Evolutionary conservation across 345 rosid species (phyloP).

Genomic region (Rubroshorea leprosula): DNA sequence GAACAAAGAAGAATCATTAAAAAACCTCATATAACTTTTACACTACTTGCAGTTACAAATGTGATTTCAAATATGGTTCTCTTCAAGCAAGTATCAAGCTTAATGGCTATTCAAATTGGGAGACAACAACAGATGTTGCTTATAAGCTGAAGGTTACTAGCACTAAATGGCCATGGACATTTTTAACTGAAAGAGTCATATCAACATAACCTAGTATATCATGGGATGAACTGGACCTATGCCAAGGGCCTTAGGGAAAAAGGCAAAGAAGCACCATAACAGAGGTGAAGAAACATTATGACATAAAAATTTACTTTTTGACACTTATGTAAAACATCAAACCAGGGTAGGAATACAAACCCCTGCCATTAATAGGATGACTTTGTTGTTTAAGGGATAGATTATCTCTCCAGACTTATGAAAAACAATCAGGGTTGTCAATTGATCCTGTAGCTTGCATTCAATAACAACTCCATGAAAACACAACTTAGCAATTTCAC

Average conservation of each 20-base stretch:
- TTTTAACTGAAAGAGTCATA: not conserved
- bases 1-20: not conserved
- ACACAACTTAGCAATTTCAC: slow-evolving; percentile 46
- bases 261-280: not conserved
- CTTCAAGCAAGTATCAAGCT: not conserved
- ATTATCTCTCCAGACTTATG: slow-evolving; percentile 46
- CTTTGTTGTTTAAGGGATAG: slow-evolving; percentile 44
- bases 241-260: not conserved
- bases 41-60: not conserved
- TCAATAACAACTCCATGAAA: slow-evolving; percentile 49
- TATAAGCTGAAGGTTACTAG: not conserved
- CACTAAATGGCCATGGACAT: not conserved
- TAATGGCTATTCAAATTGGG: not conserved
- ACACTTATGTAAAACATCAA: not conserved
- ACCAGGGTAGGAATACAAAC: slow-evolving; percentile 33
- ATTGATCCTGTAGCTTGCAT: slow-evolving; percentile 61
- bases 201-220: not conserved
- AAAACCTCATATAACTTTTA: not conserved
- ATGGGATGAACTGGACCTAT: no score
- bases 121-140: not conserved
- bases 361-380: slow-evolving; percentile 44
- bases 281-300: not conserved
- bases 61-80: not conserved
- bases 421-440: slow-evolving; percentile 34
- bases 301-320: not conserved